These are phyloP conservation scores for Rhytidhysteron rufulum DNA, from an alignment of 2,329 filamentous ascomycete species.

Conservation along the genomic window DNA sequence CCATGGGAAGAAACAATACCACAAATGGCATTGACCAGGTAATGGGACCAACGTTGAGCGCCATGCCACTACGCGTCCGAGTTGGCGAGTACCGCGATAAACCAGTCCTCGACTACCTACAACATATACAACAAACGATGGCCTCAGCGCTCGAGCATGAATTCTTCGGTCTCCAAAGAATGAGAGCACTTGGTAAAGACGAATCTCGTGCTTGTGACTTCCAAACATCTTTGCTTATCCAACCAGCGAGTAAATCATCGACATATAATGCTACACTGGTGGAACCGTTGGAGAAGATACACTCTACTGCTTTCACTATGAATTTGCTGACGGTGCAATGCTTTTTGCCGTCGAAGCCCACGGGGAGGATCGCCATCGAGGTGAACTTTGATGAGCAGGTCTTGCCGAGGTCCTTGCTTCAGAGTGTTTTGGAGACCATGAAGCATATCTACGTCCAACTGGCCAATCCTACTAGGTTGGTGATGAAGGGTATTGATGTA, in stretches of 20 bases:
- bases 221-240: too few species aligned
- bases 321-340: too few species aligned
- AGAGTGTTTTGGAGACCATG: constrained; percentile 10
- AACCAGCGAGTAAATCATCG: too few species aligned
- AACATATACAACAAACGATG: neutral
- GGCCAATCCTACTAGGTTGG: too few species aligned
- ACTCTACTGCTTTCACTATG: too few species aligned
- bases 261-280: too few species aligned
- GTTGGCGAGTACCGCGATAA: neutral
- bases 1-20: constrained; percentile 11
- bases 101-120: neutral
- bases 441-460: constrained; percentile 13
- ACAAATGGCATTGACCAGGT: constrained; percentile 26
- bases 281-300: too few species aligned
- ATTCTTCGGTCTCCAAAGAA: too few species aligned
- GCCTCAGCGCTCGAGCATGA: too few species aligned
- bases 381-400: constrained; percentile 11
- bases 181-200: too few species aligned
- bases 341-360: constrained; percentile 2
- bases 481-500: constrained; percentile 7
- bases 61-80: constrained; percentile 38
- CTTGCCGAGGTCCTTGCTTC: constrained; percentile 5
- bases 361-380: constrained; percentile 6
- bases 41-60: constrained; percentile 33
- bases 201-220: too few species aligned